Evolutionary conservation across 2,329 filamentous ascomycete species (phyloP).

Genomic region (Fusarium ramigenum): DNA sequence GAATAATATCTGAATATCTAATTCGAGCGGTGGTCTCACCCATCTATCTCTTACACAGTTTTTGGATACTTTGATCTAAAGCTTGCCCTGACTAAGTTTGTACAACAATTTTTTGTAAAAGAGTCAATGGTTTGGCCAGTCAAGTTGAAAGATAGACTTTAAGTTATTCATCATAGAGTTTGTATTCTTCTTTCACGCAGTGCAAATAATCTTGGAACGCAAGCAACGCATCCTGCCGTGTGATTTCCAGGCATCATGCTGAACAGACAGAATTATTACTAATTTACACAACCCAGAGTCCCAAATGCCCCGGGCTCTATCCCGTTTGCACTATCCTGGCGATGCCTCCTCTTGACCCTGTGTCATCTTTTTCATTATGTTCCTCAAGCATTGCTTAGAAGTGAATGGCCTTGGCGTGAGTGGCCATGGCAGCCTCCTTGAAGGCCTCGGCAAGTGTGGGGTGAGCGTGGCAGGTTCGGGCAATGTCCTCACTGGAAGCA

Average conservation of each 20-base stretch:
- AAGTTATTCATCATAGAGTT: not conserved
- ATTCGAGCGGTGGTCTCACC: not conserved
- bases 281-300: slow-evolving; percentile 45
- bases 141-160: too few relatives aligned
- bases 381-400: slow-evolving; percentile 65
- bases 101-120: not conserved
- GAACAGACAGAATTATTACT: slow-evolving; percentile 45
- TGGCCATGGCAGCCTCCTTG: slow-evolving; percentile 99
- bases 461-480: slow-evolving; percentile 94
- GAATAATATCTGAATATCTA: not conserved
- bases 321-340: slow-evolving; percentile 34
- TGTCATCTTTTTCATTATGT: slow-evolving; percentile 31
- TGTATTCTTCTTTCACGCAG: not conserved
- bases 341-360: slow-evolving; percentile 34
- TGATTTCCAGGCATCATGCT: slow-evolving; percentile 44
- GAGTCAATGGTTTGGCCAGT: not conserved
- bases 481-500: slow-evolving; percentile 93
- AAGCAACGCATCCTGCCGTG: slow-evolving; percentile 20
- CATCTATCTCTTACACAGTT: not conserved
- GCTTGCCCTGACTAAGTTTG: not conserved
- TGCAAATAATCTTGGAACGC: slow-evolving; percentile 1
- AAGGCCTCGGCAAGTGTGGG: slow-evolving; percentile 96
- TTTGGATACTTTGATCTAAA: not conserved
- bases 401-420: slow-evolving; percentile 94
- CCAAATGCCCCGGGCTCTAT: slow-evolving; percentile 38